phyloP scores from a whole-genome alignment of 345 rosid species.

The Acer saccharum region DNA sequence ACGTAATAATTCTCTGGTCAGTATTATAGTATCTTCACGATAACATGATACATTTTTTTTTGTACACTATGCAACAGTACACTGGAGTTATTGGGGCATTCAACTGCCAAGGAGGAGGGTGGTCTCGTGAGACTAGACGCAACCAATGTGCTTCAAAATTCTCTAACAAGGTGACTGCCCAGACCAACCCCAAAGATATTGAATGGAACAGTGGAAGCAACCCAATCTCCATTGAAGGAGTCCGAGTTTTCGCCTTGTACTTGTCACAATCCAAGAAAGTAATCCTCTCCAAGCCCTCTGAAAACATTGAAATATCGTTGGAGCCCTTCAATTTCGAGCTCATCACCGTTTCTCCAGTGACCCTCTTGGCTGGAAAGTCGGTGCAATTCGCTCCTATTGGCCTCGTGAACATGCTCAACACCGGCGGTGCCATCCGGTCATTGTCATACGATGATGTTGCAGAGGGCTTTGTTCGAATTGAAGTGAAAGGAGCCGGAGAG shows the following conservation, averaged over 20 bases:
- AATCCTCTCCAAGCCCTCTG: slow-evolving; percentile 50
- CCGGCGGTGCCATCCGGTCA: slow-evolving; percentile 79
- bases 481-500: slow-evolving; percentile 75
- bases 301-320: slow-evolving; percentile 54
- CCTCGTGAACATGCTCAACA: slow-evolving; percentile 83
- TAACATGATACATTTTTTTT: neutral
- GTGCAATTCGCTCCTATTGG: slow-evolving; percentile 84
- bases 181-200: slow-evolving; percentile 58
- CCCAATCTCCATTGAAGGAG: slow-evolving; percentile 67
- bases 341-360: slow-evolving; percentile 71
- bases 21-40: neutral
- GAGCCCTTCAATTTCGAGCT: slow-evolving; percentile 90
- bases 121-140: slow-evolving; percentile 79
- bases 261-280: slow-evolving; percentile 70
- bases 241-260: slow-evolving; percentile 64
- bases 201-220: slow-evolving; percentile 82
- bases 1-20: too few species aligned
- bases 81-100: slow-evolving; percentile 86
- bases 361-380: slow-evolving; percentile 34
- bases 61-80: slow-evolving; percentile 39
- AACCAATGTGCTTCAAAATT: slow-evolving; percentile 72
- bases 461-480: slow-evolving; percentile 38
- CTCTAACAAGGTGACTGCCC: slow-evolving; percentile 54
- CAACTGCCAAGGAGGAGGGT: slow-evolving; percentile 99
- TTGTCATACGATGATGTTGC: slow-evolving; percentile 29